These are phyloP conservation scores for Trypanosoma platydactyli DNA, from an alignment of 208 protist species.

Conservation along the genomic window DNA sequence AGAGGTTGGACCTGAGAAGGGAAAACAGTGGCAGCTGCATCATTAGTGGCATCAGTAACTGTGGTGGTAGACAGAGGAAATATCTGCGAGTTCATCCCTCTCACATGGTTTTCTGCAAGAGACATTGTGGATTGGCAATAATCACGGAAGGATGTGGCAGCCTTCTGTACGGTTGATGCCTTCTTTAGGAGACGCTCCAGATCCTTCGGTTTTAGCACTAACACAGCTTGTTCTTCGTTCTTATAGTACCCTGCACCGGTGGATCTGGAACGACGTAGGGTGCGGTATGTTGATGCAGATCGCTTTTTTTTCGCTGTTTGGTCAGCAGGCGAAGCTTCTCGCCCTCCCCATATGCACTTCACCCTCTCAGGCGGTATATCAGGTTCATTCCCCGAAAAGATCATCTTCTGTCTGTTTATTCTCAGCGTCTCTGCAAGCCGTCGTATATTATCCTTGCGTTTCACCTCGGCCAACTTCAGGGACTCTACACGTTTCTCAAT, in stretches of 20 bases:
- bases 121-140: conserved; percentile 41
- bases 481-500: conserved; percentile 66
- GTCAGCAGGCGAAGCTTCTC: conserved; percentile 2
- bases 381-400: conserved; percentile 47
- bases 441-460: conserved; percentile 74
- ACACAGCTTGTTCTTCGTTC: conserved; percentile 46
- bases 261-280: conserved; percentile 26
- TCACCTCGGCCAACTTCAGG: conserved; percentile 68
- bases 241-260: conserved; percentile 61
- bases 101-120: not conserved
- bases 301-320: not conserved
- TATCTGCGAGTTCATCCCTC: not conserved
- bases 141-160: conserved; percentile 32
- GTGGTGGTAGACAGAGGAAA: not conserved
- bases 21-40: conserved; percentile 2
- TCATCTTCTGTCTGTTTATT: conserved; percentile 70
- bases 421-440: conserved; percentile 68
- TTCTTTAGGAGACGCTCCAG: conserved; percentile 40
- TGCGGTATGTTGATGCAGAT: not conserved
- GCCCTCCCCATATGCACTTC: conserved; percentile 32
- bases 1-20: conserved; percentile 7
- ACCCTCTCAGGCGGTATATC: conserved; percentile 48
- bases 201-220: conserved; percentile 51
- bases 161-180: conserved; percentile 32
- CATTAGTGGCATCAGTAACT: not conserved